These are phyloP conservation scores for Pyrenophora seminiperda DNA, from an alignment of 2,329 filamentous ascomycete species.

Conservation along the genomic window DNA sequence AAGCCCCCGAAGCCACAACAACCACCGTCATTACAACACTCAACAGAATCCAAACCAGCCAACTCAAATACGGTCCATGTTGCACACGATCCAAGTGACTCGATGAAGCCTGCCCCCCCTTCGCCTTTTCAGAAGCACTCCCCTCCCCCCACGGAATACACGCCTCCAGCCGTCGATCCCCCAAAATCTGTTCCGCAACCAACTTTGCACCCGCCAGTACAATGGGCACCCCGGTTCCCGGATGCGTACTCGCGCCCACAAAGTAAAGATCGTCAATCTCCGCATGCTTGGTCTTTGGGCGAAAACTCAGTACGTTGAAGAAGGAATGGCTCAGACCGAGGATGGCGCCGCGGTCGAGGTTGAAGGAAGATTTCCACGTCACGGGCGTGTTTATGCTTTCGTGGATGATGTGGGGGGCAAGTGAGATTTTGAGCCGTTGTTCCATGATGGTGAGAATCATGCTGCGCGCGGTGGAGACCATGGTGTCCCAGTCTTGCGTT, in stretches of 20 bases:
- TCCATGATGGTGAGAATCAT: conserved; percentile 67
- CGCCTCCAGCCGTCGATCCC: conserved; percentile 35
- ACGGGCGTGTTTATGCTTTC: conserved; percentile 70
- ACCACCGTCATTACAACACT: conserved; percentile 12
- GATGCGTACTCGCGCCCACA: conserved; percentile 76
- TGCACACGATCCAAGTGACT: conserved; percentile 27
- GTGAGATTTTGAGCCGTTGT: conserved; percentile 62
- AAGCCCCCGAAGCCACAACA: not conserved
- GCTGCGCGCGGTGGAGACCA: conserved; percentile 63
- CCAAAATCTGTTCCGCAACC: conserved; percentile 59
- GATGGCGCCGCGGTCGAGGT: conserved; percentile 76
- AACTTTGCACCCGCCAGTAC: conserved; percentile 72
- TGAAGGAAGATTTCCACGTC: conserved; percentile 70
- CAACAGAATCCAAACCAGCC: conserved; percentile 25
- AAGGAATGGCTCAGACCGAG: conserved; percentile 74
- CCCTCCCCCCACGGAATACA: conserved; percentile 48
- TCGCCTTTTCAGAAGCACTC: not conserved
- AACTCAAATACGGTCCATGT: conserved; percentile 16
- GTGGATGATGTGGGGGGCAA: conserved; percentile 59
- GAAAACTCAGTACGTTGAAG: conserved; percentile 72
- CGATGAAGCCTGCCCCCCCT: not conserved
- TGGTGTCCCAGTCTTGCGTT: conserved; percentile 64
- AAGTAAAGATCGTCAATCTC: conserved; percentile 65
- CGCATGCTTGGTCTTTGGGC: conserved; percentile 62
- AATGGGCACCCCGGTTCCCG: conserved; percentile 76